Conservation (phyloP, 1,139 yeast species). For the Suhomyces kunorum region DNA sequence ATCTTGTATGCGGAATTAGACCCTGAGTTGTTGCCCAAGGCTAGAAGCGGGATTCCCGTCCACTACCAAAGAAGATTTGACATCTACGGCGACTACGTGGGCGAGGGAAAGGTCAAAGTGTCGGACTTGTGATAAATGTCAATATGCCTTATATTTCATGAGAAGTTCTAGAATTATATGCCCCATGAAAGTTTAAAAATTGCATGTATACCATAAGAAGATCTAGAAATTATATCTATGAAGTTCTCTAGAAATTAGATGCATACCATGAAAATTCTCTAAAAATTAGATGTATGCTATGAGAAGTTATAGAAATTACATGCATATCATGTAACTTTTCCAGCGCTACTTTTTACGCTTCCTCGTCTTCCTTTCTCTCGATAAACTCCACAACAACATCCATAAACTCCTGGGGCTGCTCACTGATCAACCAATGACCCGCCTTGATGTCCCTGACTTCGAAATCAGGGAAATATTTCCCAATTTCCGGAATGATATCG, state of each 20-base stretch:
- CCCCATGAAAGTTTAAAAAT: too few relatives aligned
- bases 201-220: too few relatives aligned
- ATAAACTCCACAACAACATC: slow-evolving; percentile 59
- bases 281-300: too few relatives aligned
- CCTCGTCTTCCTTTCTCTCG: slow-evolving; percentile 53
- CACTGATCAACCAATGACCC: slow-evolving; percentile 92
- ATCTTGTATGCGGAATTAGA: slow-evolving; percentile 79
- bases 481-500: slow-evolving; percentile 74
- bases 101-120: slow-evolving; percentile 42
- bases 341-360: not conserved
- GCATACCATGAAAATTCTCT: too few relatives aligned
- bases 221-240: too few relatives aligned
- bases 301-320: too few relatives aligned
- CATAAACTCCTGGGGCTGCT: slow-evolving; percentile 71
- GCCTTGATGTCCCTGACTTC: slow-evolving; percentile 72
- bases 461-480: slow-evolving; percentile 77
- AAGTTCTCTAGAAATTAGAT: too few relatives aligned
- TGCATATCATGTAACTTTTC: too few relatives aligned
- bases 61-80: slow-evolving; percentile 82
- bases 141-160: not conserved
- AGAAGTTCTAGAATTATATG: too few relatives aligned
- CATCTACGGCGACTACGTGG: slow-evolving; percentile 69
- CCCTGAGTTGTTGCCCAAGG: slow-evolving; percentile 57
- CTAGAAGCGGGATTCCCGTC: slow-evolving; percentile 77
- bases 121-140: slow-evolving; percentile 28